These are phyloP conservation scores for Arabidopsis hybrid DNA, from an alignment of 441 rosid species.

Conservation along the genomic window DNA sequence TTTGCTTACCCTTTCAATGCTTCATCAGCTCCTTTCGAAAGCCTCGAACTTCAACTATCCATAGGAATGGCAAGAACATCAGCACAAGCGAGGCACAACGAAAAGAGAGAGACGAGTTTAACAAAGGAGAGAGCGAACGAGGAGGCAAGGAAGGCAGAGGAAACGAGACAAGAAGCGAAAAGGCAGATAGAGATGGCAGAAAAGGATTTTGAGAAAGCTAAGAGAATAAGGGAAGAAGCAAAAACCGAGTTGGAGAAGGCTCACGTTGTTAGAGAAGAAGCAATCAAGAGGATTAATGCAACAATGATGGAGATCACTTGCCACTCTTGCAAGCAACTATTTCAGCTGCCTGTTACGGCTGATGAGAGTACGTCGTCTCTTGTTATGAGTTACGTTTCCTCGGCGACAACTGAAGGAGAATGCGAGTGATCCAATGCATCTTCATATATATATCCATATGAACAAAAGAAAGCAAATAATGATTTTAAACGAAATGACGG, in stretches of 20 bases:
- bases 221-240: slow-evolving; percentile 69
- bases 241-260: slow-evolving; percentile 67
- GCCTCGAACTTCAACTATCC: slow-evolving; percentile 38
- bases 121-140: slow-evolving; percentile 51
- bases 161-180: slow-evolving; percentile 60
- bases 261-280: slow-evolving; percentile 55
- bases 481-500: not conserved
- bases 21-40: slow-evolving; percentile 31
- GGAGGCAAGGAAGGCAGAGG: slow-evolving; percentile 61
- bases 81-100: slow-evolving; percentile 27
- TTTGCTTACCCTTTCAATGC: slow-evolving; percentile 24
- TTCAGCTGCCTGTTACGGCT: slow-evolving; percentile 43
- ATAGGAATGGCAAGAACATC: slow-evolving; percentile 37
- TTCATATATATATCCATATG: slow-evolving; percentile 2
- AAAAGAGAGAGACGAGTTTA: slow-evolving; percentile 33
- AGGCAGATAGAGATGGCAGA: slow-evolving; percentile 69
- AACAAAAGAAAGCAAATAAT: not conserved
- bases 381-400: slow-evolving; percentile 49
- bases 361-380: slow-evolving; percentile 59
- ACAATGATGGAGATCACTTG: slow-evolving; percentile 70
- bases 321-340: slow-evolving; percentile 60
- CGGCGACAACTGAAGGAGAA: slow-evolving; percentile 57
- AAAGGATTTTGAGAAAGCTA: slow-evolving; percentile 63
- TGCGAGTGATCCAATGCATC: slow-evolving; percentile 37
- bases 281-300: slow-evolving; percentile 58